phyloP scores from a whole-genome alignment of 2,329 filamentous ascomycete species.

The Apiospora marii region DNA sequence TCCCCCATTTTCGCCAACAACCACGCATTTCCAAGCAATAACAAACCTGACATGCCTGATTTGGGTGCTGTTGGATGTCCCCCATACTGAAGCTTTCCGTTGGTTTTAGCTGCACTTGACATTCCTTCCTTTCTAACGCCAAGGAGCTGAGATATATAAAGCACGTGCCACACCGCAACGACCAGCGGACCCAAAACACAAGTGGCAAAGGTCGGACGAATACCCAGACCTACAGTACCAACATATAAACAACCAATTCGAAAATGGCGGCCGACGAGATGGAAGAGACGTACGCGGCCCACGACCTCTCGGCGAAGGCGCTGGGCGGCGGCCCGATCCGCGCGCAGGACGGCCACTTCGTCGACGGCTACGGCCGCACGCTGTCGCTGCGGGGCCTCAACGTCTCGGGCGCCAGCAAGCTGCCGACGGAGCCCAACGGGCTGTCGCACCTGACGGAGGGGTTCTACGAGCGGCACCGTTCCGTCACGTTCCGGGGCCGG shows the following conservation, averaged over 20 bases:
- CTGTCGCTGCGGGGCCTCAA: slow-evolving; percentile 51
- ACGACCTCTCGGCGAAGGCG: slow-evolving; percentile 46
- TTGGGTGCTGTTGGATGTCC: background rate
- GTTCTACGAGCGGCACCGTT: slow-evolving; percentile 49
- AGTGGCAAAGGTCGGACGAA: slow-evolving; percentile 1
- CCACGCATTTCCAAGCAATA: background rate
- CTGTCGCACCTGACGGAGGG: slow-evolving; percentile 49
- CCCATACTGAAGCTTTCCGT: background rate
- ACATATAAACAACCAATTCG: background rate
- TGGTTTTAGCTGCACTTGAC: background rate
- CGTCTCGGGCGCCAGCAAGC: slow-evolving; percentile 50
- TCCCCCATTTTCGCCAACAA: background rate
- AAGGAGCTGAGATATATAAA: background rate
- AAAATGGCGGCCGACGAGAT: background rate
- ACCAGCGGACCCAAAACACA: background rate
- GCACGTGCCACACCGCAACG: slow-evolving; percentile 10
- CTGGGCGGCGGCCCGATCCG: slow-evolving; percentile 41
- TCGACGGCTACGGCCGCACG: slow-evolving; percentile 48
- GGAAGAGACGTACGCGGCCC: slow-evolving; percentile 33
- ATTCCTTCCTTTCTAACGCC: background rate
- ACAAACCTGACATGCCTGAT: background rate
- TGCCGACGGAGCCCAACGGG: slow-evolving; percentile 47
- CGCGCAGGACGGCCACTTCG: slow-evolving; percentile 42
- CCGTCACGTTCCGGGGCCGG: slow-evolving; percentile 48
- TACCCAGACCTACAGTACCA: background rate